A percentile compares a stretch with the other conserved stretches of the same genome.
These are phyloP conservation scores for Colletotrichum endophyticum DNA, from an alignment of 2,329 filamentous ascomycete species.

Conservation along the genomic window DNA sequence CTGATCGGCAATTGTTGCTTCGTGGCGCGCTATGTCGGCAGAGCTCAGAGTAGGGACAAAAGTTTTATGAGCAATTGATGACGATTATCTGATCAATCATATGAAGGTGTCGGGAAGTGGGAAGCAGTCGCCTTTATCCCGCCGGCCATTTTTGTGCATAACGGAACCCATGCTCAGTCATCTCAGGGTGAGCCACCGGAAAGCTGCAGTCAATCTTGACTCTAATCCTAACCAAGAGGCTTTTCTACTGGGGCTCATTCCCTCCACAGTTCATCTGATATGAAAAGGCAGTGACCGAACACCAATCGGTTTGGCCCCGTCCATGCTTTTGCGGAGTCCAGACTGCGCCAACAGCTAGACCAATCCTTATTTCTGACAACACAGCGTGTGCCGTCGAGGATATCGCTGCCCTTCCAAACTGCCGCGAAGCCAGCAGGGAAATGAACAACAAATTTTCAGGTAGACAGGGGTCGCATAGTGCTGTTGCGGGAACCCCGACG, in stretches of 20 bases:
- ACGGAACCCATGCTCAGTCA: not conserved
- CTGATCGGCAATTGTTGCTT: not conserved
- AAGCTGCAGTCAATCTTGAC: not conserved
- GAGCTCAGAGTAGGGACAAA: accelerated
- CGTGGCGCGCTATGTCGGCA: not conserved
- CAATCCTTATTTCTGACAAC: not conserved
- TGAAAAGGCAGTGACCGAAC: not conserved
- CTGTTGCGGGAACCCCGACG: not conserved
- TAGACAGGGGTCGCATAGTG: not conserved
- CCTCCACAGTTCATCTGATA: not conserved
- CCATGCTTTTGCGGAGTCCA: not conserved
- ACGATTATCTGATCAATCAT: not conserved
- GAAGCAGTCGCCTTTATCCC: not conserved
- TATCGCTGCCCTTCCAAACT: not conserved
- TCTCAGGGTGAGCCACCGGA: not conserved
- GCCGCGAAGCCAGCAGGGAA: not conserved
- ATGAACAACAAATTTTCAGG: not conserved
- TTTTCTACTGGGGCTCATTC: not conserved
- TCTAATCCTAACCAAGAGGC: not conserved
- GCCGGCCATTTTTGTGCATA: not conserved
- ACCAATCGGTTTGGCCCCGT: not conserved
- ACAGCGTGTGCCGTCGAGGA: not conserved
- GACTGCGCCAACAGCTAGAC: not conserved
- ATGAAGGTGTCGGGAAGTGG: not conserved
- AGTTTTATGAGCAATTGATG: not conserved